phyloP scores from a whole-genome alignment of 2,329 filamentous ascomycete species.

The Rutstroemia sp. region DNA sequence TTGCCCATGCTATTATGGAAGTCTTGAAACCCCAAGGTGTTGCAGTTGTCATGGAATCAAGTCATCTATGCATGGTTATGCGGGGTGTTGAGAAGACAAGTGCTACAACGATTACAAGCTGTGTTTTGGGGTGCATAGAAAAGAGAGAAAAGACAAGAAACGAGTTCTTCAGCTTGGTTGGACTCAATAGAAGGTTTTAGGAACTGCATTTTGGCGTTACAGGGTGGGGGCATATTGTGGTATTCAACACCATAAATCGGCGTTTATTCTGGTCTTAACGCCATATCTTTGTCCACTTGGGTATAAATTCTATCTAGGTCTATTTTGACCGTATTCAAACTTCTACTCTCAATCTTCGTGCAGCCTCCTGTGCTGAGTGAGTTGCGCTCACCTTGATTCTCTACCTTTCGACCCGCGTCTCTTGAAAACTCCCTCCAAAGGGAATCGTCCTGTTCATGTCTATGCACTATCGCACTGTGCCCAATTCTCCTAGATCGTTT shows the following conservation, averaged over 20 bases:
- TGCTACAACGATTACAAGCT: slow-evolving; percentile 86
- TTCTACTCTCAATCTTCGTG: background rate
- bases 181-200: slow-evolving; percentile 46
- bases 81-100: slow-evolving; percentile 91
- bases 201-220: slow-evolving; percentile 16
- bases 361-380: background rate
- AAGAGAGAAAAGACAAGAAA: slow-evolving; percentile 88
- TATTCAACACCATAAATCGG: slow-evolving; percentile 29
- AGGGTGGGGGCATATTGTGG: slow-evolving; percentile 19
- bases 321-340: background rate
- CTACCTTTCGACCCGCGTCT: too few species aligned
- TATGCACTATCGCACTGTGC: background rate
- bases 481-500: slow-evolving; percentile 25
- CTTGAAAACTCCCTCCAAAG: background rate
- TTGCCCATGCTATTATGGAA: slow-evolving; percentile 88
- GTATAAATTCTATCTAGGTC: slow-evolving; percentile 1
- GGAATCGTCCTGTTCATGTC: background rate
- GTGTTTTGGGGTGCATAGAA: slow-evolving; percentile 94
- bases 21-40: slow-evolving; percentile 91
- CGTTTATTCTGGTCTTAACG: slow-evolving; percentile 30
- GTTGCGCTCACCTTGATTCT: background rate
- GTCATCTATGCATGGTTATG: slow-evolving; percentile 98
- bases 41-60: slow-evolving; percentile 94
- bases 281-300: slow-evolving; percentile 17
- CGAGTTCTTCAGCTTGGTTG: slow-evolving; percentile 81